phyloP scores from a whole-genome alignment of 805 yeast species.

The Starmerella apis region DNA sequence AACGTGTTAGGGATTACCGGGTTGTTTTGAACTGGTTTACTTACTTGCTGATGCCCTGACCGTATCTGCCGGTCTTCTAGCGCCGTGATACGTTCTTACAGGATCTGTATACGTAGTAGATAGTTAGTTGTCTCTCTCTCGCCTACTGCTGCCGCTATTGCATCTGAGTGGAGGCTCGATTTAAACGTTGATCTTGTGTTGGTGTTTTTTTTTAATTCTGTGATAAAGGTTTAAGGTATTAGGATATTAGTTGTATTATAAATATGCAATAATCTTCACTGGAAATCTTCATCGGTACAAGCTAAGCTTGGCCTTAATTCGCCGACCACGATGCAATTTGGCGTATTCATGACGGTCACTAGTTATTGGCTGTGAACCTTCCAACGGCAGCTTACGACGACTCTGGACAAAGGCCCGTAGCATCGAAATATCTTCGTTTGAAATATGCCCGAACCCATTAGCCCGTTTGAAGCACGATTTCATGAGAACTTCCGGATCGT shows the following conservation, averaged over 20 bases:
- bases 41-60: background rate
- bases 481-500: constrained; percentile 56
- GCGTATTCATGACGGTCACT: constrained; percentile 28
- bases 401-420: constrained; percentile 69
- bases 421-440: constrained; percentile 71
- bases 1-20: no score
- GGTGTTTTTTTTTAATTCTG: no score
- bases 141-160: no score
- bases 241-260: constrained; percentile 2
- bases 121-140: no score
- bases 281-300: constrained; percentile 19
- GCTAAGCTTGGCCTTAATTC: constrained; percentile 23
- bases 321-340: constrained; percentile 26
- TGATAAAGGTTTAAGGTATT: no score
- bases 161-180: no score
- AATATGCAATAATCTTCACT: background rate
- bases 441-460: constrained; percentile 59
- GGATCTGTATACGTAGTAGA: no score
- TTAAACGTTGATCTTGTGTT: no score
- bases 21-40: no score
- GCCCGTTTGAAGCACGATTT: constrained; percentile 67
- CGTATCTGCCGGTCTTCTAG: background rate
- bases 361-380: constrained; percentile 13
- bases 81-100: background rate
- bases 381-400: constrained; percentile 24